phyloP scores from a whole-genome alignment of 805 yeast species.

The Metschnikowia lunata region DNA sequence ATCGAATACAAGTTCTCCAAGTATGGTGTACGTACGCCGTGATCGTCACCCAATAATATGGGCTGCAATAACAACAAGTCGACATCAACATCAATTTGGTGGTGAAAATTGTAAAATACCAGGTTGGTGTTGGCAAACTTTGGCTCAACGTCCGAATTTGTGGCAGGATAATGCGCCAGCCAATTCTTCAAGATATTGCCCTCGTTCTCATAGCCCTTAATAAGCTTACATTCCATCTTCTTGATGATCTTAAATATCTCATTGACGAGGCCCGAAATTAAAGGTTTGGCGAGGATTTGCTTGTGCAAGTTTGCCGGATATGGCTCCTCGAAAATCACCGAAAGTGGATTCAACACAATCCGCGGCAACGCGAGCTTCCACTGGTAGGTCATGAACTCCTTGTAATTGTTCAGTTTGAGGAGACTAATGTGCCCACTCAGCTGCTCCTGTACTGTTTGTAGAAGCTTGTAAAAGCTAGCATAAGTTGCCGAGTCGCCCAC shows the following conservation, averaged over 20 bases:
- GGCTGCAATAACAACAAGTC: slow-evolving; percentile 83
- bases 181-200: slow-evolving; percentile 52
- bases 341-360: slow-evolving; percentile 72
- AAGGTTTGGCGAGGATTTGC: slow-evolving; percentile 80
- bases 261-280: slow-evolving; percentile 71
- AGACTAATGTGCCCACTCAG: slow-evolving; percentile 39
- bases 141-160: slow-evolving; percentile 12
- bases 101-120: slow-evolving; percentile 62
- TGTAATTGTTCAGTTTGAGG: slow-evolving; percentile 46
- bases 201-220: slow-evolving; percentile 68
- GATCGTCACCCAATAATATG: slow-evolving; percentile 84
- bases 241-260: slow-evolving; percentile 72
- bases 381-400: slow-evolving; percentile 66
- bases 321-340: slow-evolving; percentile 69
- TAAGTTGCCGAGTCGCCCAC: slow-evolving; percentile 12
- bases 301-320: slow-evolving; percentile 52
- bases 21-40: slow-evolving; percentile 82
- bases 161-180: slow-evolving; percentile 41
- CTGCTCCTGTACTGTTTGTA: slow-evolving; percentile 33
- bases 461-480: slow-evolving; percentile 23
- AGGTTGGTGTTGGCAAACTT: slow-evolving; percentile 36
- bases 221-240: slow-evolving; percentile 71
- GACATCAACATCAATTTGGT: slow-evolving; percentile 49
- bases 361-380: slow-evolving; percentile 83
- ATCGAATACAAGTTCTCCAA: slow-evolving; percentile 81